phyloP scores from a whole-genome alignment of 2,329 filamentous ascomycete species.

The Fusarium paranaense region DNA sequence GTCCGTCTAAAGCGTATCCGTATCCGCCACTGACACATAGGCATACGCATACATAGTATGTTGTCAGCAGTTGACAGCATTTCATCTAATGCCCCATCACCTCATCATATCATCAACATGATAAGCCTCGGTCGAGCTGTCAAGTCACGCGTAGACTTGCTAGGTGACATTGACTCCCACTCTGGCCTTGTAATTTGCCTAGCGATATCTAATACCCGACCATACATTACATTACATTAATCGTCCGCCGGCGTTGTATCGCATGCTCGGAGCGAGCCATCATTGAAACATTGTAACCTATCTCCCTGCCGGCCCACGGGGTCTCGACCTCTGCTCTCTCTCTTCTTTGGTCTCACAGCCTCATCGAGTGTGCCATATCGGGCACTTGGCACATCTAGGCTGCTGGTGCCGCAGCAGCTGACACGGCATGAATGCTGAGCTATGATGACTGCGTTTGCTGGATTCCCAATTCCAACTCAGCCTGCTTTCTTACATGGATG shows the following conservation, averaged over 20 bases:
- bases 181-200: background rate
- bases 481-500: slow-evolving; percentile 1
- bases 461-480: background rate
- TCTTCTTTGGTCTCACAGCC: background rate
- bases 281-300: background rate
- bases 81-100: background rate
- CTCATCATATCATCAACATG: background rate
- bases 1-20: slow-evolving; percentile 23
- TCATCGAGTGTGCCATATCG: background rate
- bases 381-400: background rate
- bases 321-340: background rate
- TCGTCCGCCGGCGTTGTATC: background rate
- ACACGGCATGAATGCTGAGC: background rate
- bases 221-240: background rate
- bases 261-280: background rate
- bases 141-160: background rate
- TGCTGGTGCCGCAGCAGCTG: background rate
- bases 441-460: background rate
- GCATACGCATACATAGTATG: slow-evolving; percentile 7
- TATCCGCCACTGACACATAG: slow-evolving; percentile 15
- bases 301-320: background rate
- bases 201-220: background rate
- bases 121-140: background rate
- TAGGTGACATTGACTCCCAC: background rate
- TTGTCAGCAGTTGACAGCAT: background rate